Percentiles rank a stretch among this genome's conserved stretches.
Conservation (phyloP, 257 asterid species). For the Misopates orontium region DNA sequence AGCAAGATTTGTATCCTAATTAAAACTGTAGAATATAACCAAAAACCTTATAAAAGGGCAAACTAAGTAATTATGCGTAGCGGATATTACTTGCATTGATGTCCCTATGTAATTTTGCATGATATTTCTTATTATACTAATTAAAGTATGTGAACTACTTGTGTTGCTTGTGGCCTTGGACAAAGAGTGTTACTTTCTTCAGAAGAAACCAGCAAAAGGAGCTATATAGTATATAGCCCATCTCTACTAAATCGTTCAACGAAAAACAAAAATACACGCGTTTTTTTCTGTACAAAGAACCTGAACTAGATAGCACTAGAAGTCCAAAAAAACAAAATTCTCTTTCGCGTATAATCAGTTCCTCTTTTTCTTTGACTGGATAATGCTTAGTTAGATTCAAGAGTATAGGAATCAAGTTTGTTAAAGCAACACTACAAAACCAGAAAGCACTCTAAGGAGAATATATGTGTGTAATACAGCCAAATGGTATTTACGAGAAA, state of each 20-base stretch:
- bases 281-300: neutral
- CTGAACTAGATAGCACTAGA: constrained; percentile 18
- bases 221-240: neutral
- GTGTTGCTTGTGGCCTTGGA: too few relatives aligned
- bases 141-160: too few relatives aligned
- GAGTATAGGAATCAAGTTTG: constrained; percentile 36
- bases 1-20: too few relatives aligned
- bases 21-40: too few relatives aligned
- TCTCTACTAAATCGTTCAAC: neutral
- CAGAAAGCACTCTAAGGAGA: neutral
- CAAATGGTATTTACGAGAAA: constrained; percentile 26
- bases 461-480: constrained; percentile 13
- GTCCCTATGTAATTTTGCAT: too few relatives aligned
- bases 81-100: too few relatives aligned
- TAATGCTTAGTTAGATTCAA: neutral
- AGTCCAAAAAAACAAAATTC: constrained; percentile 27
- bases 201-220: neutral
- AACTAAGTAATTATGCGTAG: too few relatives aligned
- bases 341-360: neutral
- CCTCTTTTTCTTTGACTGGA: constrained; percentile 22
- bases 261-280: neutral
- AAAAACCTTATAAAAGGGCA: too few relatives aligned
- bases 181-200: neutral
- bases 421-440: constrained; percentile 34
- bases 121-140: too few relatives aligned